Percentiles rank a stretch among this genome's conserved stretches.
Conservation (phyloP, 2,329 filamentous ascomycete genomes). For the Verticillium longisporum region DNA sequence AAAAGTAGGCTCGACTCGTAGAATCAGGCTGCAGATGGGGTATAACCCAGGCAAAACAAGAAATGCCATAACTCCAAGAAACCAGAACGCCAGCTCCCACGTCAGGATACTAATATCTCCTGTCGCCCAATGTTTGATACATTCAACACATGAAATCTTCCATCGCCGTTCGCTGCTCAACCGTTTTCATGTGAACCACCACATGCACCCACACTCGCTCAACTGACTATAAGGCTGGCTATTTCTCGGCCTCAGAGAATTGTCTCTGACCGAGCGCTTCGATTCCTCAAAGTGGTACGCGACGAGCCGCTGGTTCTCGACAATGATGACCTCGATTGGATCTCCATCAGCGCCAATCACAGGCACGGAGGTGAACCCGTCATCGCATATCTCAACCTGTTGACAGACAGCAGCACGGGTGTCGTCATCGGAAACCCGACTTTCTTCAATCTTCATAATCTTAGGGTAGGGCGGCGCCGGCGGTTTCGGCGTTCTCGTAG, state of each 20-base stretch:
- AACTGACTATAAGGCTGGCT: constrained; percentile 23
- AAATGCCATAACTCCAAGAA: background rate
- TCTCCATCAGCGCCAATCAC: constrained; percentile 29
- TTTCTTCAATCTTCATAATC: constrained; percentile 49
- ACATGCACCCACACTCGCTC: constrained; percentile 47
- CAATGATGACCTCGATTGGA: constrained; percentile 34
- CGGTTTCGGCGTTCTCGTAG: background rate
- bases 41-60: background rate
- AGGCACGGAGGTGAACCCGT: constrained; percentile 28
- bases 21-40: background rate
- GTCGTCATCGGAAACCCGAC: constrained; percentile 29
- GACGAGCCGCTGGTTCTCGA: constrained; percentile 23
- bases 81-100: background rate
- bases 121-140: background rate
- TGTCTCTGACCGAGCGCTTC: constrained; percentile 3
- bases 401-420: constrained; percentile 34
- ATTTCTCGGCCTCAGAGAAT: constrained; percentile 4
- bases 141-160: background rate
- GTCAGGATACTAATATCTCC: background rate
- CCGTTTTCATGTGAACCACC: constrained; percentile 35
- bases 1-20: background rate
- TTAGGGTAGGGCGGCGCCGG: constrained; percentile 36
- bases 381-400: constrained; percentile 36
- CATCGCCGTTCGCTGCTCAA: background rate
- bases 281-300: background rate